Evolutionary conservation across 1,139 yeast species (phyloP).

Genomic region (Geotrichum phurueaensis): DNA sequence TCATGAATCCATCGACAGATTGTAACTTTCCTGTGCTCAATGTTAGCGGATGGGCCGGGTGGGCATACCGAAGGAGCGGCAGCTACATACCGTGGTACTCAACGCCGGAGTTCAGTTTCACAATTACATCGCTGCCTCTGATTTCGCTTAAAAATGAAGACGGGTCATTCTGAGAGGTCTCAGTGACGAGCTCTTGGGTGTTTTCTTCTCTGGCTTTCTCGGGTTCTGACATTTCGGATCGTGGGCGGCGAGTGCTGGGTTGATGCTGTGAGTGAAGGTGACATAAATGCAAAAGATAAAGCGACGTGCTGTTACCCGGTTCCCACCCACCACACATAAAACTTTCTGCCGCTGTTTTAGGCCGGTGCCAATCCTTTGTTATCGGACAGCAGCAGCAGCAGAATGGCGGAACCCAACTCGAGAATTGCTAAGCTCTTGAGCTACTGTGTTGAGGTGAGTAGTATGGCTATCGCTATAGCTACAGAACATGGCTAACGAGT

Average conservation of each 20-base stretch:
- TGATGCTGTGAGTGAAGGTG: neutral
- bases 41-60: conserved; percentile 15
- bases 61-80: neutral
- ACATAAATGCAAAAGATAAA: neutral
- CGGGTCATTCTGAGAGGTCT: conserved; percentile 32
- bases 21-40: conserved; percentile 53
- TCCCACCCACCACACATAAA: neutral
- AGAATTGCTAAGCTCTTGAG: neutral
- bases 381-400: neutral
- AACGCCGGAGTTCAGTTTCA: conserved; percentile 80
- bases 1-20: conserved; percentile 96
- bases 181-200: neutral
- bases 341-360: neutral
- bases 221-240: conserved; percentile 2
- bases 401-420: neutral
- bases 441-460: neutral
- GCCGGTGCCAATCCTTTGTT: neutral
- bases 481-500: neutral
- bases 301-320: neutral
- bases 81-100: conserved; percentile 54
- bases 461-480: neutral
- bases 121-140: conserved; percentile 73
- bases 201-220: neutral
- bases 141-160: conserved; percentile 76
- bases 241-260: neutral